Percentiles rank a stretch among this genome's conserved stretches.
Evolutionary conservation across 345 rosid genomes (phyloP).

Genomic region (Murraya koenigii): DNA sequence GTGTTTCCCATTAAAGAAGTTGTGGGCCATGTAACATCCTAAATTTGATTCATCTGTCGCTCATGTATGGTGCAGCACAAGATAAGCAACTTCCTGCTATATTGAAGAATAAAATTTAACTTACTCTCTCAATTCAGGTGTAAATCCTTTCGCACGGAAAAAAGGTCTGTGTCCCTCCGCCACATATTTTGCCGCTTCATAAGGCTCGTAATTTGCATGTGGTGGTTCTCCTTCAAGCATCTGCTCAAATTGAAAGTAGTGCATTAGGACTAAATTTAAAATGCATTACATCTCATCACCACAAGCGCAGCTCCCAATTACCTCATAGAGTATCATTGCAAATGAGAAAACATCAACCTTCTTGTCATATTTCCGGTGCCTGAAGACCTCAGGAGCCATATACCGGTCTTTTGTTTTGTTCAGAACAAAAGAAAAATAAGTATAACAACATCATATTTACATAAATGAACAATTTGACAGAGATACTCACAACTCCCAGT

Average conservation of each 20-base stretch:
- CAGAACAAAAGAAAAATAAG: conserved; percentile 22
- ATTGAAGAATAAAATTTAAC: conserved; percentile 24
- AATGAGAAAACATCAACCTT: conserved; percentile 98
- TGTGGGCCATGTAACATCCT: neutral
- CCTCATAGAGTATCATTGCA: conserved; percentile 96
- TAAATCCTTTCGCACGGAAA: conserved; percentile 74
- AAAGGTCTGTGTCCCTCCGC: conserved; percentile 88
- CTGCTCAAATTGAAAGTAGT: conserved; percentile 37
- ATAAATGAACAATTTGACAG: conserved; percentile 3
- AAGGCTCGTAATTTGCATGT: conserved; percentile 72
- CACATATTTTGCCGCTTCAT: conserved; percentile 92
- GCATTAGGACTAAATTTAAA: conserved; percentile 18
- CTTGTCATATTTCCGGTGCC: conserved; percentile 92
- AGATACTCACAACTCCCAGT: conserved; percentile 93
- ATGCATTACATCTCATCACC: conserved; percentile 10
- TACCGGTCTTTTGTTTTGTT: conserved; percentile 67
- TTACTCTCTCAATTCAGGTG: conserved; percentile 81
- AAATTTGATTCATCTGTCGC: conserved; percentile 6
- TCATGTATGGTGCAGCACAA: neutral
- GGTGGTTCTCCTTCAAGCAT: conserved; percentile 99
- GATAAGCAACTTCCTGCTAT: neutral
- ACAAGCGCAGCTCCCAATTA: conserved; percentile 30
- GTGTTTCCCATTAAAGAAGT: neutral
- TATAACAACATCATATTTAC: conserved; percentile 9
- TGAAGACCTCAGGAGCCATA: conserved; percentile 99